Conservation (phyloP, 805 yeast genomes). For the Ogataea pignaliae region DNA sequence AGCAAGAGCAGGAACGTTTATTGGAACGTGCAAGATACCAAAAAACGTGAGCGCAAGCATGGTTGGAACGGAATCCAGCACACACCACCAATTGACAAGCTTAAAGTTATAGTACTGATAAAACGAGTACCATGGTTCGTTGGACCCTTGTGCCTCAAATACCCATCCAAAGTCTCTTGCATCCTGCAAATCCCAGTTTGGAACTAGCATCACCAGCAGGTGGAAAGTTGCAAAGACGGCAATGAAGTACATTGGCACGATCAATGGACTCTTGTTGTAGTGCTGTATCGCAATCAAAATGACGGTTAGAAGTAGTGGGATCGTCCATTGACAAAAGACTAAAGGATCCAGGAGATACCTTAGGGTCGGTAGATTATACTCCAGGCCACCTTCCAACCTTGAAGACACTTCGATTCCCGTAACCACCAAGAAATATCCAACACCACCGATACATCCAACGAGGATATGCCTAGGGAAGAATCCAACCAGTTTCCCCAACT, state of each 20-base stretch:
- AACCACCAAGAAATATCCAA: conserved; percentile 84
- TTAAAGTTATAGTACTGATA: conserved; percentile 67
- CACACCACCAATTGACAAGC: conserved; percentile 69
- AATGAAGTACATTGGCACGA: conserved; percentile 80
- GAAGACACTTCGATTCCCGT: conserved; percentile 94
- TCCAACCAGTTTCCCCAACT: conserved; percentile 82
- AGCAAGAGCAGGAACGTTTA: conserved; percentile 95
- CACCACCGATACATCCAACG: conserved; percentile 98
- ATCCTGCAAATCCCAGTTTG: conserved; percentile 53
- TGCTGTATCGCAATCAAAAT: conserved; percentile 61
- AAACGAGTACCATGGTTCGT: conserved; percentile 88
- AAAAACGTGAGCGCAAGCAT: conserved; percentile 95
- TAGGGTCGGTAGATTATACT: conserved; percentile 58
- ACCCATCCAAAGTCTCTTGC: conserved; percentile 84
- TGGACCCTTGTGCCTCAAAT: conserved; percentile 57
- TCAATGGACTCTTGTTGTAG: conserved; percentile 53
- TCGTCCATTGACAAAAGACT: conserved; percentile 58
- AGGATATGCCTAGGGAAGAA: conserved; percentile 95
- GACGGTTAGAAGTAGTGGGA: conserved; percentile 63
- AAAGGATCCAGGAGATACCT: conserved; percentile 37
- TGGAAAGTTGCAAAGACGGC: conserved; percentile 68
- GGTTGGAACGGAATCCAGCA: conserved; percentile 72
- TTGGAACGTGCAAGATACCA: conserved; percentile 94
- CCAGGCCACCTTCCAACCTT: conserved; percentile 67
- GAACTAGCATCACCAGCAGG: conserved; percentile 56